Evolutionary conservation across 1,139 yeast species (phyloP).

Genomic region (Debaryomyces sp.): DNA sequence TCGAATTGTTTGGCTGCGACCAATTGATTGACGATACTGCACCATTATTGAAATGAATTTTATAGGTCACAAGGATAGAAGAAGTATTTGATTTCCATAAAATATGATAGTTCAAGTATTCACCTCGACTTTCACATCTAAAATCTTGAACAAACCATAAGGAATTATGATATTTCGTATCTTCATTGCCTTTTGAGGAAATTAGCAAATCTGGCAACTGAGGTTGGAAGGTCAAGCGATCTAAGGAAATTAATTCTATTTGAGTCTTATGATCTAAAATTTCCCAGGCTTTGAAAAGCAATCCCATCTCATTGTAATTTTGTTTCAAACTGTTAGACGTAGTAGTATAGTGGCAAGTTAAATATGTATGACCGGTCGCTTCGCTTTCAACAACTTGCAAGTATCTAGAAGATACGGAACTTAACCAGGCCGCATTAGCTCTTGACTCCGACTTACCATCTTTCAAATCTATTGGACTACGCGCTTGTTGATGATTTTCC

Average conservation of each 20-base stretch:
- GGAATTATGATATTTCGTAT: conserved; percentile 20
- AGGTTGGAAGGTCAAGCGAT: conserved; percentile 27
- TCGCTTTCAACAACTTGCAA: conserved; percentile 20
- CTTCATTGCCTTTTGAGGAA: conserved; percentile 10
- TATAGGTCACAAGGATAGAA: conserved; percentile 39
- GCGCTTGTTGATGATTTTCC: conserved; percentile 28
- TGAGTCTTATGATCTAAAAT: conserved; percentile 20
- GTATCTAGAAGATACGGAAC: conserved; percentile 35
- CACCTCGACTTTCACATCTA: conserved; percentile 28
- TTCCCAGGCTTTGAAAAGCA: conserved; percentile 27
- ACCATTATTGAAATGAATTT: conserved; percentile 21
- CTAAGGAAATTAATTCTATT: conserved; percentile 28
- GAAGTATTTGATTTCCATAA: conserved; percentile 70
- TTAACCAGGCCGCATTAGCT: conserved; percentile 29
- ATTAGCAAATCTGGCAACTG: conserved; percentile 23
- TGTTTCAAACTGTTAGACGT: conserved; percentile 9
- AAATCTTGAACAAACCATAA: conserved; percentile 55
- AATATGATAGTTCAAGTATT: conserved; percentile 29
- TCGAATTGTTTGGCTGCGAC: conserved; percentile 19
- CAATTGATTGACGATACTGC: conserved; percentile 19
- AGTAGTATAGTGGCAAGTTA: conserved; percentile 20
- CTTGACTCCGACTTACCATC: conserved; percentile 14
- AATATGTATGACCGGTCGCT: conserved; percentile 14
- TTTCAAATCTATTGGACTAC: conserved; percentile 18
- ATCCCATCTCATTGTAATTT: conserved; percentile 21